phyloP scores from a whole-genome alignment of 257 asterid genomes.

The Catharanthus roseus region DNA sequence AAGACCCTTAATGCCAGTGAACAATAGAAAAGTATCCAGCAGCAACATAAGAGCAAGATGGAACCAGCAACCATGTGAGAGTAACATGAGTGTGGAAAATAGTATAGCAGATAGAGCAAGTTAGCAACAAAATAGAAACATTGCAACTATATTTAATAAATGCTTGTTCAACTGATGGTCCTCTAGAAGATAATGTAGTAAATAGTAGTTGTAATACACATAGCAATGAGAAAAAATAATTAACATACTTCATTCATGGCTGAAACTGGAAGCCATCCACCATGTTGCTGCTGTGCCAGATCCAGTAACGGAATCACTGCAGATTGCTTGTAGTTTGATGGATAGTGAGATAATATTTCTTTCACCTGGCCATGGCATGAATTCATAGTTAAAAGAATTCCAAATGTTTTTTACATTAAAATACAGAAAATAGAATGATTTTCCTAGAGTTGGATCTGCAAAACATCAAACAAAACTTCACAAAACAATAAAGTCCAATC shows the following conservation, averaged over 20 bases:
- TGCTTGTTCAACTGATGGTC: background rate
- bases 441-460: background rate
- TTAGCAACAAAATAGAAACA: background rate
- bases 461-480: background rate
- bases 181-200: background rate
- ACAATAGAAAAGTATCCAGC: background rate
- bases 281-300: constrained; percentile 97
- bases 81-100: background rate
- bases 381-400: background rate
- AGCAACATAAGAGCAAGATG: background rate
- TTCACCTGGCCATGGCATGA: constrained; percentile 48
- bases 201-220: background rate
- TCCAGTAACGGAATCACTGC: constrained; percentile 94
- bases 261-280: constrained; percentile 99
- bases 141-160: background rate
- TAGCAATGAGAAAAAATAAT: constrained; percentile 11
- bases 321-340: constrained; percentile 92
- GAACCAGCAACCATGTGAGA: background rate
- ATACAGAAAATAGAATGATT: background rate
- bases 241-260: constrained; percentile 90
- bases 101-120: background rate
- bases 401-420: background rate
- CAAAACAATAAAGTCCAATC: background rate
- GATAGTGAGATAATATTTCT: constrained; percentile 85
- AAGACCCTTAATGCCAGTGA: background rate